Conservation (phyloP, 1,284 basidiomycete genomes). For the Tilletia horrida region DNA sequence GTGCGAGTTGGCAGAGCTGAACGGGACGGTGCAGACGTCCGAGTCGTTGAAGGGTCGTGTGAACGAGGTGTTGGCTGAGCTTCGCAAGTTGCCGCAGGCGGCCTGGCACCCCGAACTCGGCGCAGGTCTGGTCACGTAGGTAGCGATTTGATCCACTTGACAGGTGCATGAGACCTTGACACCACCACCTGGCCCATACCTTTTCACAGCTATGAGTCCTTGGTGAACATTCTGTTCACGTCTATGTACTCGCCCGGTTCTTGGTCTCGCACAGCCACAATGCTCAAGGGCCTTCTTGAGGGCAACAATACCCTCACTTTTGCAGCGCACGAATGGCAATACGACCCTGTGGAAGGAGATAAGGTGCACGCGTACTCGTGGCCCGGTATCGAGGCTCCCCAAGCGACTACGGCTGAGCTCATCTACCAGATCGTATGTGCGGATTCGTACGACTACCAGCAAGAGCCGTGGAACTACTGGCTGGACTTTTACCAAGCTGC, state of each 20-base stretch:
- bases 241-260: slow-evolving; percentile 24
- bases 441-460: slow-evolving; percentile 26
- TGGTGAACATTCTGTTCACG: slow-evolving; percentile 21
- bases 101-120: slow-evolving; percentile 7
- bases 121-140: slow-evolving; percentile 11
- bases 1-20: slow-evolving; percentile 25
- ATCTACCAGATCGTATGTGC: slow-evolving; percentile 30
- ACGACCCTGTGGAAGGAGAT: slow-evolving; percentile 23
- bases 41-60: slow-evolving; percentile 13
- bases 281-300: slow-evolving; percentile 24
- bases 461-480: slow-evolving; percentile 1
- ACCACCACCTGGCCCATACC: neutral
- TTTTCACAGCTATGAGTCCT: slow-evolving; percentile 19
- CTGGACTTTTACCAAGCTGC: slow-evolving; percentile 7
- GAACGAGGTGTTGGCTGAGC: slow-evolving; percentile 19
- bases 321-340: slow-evolving; percentile 24
- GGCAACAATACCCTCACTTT: slow-evolving; percentile 25
- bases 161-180: slow-evolving; percentile 19
- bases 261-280: slow-evolving; percentile 24
- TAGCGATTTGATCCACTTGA: neutral
- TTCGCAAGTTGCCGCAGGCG: neutral
- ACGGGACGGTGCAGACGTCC: slow-evolving; percentile 6
- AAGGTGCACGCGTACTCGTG: neutral
- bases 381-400: slow-evolving; percentile 1
- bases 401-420: slow-evolving; percentile 24